Evolutionary conservation across 371 early-diverging fungal species (phyloP), one percentile per base, ranked within the genome.

Genomic region (Syncephalastrum sp.): DNA sequence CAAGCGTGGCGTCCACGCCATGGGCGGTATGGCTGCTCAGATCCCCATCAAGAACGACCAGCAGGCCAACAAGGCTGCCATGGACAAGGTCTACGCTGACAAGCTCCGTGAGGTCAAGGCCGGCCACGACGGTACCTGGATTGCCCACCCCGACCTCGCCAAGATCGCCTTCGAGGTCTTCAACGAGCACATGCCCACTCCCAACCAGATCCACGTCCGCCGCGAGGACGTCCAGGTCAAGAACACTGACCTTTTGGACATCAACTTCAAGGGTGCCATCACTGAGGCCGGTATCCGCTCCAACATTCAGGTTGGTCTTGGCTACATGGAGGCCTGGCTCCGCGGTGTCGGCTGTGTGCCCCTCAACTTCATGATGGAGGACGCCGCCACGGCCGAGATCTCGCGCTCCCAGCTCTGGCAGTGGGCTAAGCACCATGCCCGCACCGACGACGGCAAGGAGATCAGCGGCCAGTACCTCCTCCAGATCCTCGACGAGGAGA

Each of bases 11-110:
- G 97, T 96, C 19, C 97, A 96, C 70, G 97, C 97, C 50, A 96
- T 96, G 97, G 97, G 97, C 63, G 97, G 97, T 29, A 96, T 96
- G 97, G 95, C 97, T 42, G 97, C 97, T 33, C 93, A 93, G 73
- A 96, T 96, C 64, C 97, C 97, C 50, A 93, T 95, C 86, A 93
- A 93, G 83, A 85, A 88, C 79, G 83, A 95, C 68, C 69, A 77
- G 42, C 70, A 79, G 45, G 93, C 91, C 53, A 96, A 96, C 80
- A 82, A 89, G 53, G 87, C 86, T 16, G 95, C 95, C 48, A 85
- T 95, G 82, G 81, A 77, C 62, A 95, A 95, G 83, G 97, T 96
- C 50, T 84, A 86, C 63, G 85, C 84, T 56, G 97, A 96, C 74
- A 96, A 96, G 82, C 75, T 86, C 48, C 88, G 97, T 65, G 97